A percentile compares a stretch with the other conserved stretches of the same genome.
These are phyloP conservation scores for Solanum piurae DNA, from an alignment of 257 asterid genomes.

Conservation along the genomic window DNA sequence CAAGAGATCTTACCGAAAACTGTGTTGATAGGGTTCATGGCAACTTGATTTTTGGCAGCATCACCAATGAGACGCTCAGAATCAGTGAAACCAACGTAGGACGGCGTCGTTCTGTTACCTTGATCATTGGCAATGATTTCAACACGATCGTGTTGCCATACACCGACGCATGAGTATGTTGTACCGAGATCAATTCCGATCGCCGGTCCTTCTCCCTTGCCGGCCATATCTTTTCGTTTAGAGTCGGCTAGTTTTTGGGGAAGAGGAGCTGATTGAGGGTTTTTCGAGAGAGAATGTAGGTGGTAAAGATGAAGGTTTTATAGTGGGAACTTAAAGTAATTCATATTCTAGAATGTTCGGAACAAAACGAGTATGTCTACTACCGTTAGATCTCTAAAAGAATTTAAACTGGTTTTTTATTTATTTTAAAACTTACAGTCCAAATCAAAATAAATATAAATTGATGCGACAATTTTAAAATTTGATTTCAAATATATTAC, in stretches of 20 bases:
- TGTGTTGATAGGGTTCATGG: constrained; percentile 78
- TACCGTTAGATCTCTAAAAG: constrained; percentile 16
- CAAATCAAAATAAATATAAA: not conserved
- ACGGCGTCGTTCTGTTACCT: constrained; percentile 83
- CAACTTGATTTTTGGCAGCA: constrained; percentile 90
- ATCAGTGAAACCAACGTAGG: constrained; percentile 72
- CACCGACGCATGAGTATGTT: constrained; percentile 83
- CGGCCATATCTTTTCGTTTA: constrained; percentile 41
- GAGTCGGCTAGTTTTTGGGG: not conserved
- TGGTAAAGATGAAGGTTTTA: not conserved
- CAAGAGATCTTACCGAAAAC: constrained; percentile 47
- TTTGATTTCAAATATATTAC: not conserved
- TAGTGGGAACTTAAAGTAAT: not conserved
- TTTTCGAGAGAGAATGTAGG: not conserved
- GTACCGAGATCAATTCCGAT: constrained; percentile 88
- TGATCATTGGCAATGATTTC: constrained; percentile 87
- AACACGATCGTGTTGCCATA: constrained; percentile 90
- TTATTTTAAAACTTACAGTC: not conserved
- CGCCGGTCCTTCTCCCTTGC: constrained; percentile 81
- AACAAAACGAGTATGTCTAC: not conserved
- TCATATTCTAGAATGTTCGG: constrained; percentile 44
- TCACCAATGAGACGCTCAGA: constrained; percentile 81
- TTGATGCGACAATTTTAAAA: not conserved
- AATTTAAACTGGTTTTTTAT: not conserved
- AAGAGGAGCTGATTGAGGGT: constrained; percentile 7